Evolutionary conservation across 2,329 filamentous ascomycete species (phyloP).

Genomic region (Ophiostoma australiae): DNA sequence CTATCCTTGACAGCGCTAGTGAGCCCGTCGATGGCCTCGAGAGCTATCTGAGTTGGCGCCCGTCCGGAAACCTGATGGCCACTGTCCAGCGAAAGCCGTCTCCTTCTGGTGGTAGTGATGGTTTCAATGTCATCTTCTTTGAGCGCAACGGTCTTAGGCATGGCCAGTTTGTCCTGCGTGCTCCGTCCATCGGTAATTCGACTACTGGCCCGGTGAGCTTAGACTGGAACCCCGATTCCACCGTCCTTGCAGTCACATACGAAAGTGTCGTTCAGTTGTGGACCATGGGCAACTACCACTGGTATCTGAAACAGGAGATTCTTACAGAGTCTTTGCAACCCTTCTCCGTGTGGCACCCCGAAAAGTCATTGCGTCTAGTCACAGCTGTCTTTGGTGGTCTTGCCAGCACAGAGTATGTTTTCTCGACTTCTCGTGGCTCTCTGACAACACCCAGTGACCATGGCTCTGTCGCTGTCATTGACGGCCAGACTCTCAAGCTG

Average conservation of each 20-base stretch:
- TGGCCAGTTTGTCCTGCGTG: conserved; percentile 78
- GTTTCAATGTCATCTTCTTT: conserved; percentile 86
- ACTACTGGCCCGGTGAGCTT: conserved; percentile 55
- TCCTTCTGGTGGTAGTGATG: conserved; percentile 38
- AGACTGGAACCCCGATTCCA: conserved; percentile 89
- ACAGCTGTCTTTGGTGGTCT: conserved; percentile 48
- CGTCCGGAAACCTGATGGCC: conserved; percentile 85
- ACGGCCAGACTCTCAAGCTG: conserved; percentile 72
- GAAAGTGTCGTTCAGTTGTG: conserved; percentile 78
- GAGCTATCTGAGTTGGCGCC: conserved; percentile 81
- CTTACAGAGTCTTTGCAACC: conserved; percentile 35
- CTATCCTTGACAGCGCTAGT: conserved; percentile 83
- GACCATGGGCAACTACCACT: conserved; percentile 97
- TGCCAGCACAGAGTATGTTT: conserved; percentile 61
- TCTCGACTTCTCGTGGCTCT: conserved; percentile 64
- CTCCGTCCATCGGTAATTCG: conserved; percentile 24
- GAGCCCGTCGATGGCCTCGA: conserved; percentile 94
- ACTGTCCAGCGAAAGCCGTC: conserved; percentile 60
- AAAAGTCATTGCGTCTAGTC: conserved; percentile 68
- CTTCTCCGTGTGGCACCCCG: conserved; percentile 72
- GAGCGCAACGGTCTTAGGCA: conserved; percentile 97
- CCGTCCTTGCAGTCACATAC: conserved; percentile 76
- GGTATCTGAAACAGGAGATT: conserved; percentile 93
- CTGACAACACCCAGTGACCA: conserved; percentile 67
- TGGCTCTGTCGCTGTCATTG: conserved; percentile 76